Evolutionary conservation across 2,329 filamentous ascomycete species (phyloP).

Genomic region (Verticillium longisporum): DNA sequence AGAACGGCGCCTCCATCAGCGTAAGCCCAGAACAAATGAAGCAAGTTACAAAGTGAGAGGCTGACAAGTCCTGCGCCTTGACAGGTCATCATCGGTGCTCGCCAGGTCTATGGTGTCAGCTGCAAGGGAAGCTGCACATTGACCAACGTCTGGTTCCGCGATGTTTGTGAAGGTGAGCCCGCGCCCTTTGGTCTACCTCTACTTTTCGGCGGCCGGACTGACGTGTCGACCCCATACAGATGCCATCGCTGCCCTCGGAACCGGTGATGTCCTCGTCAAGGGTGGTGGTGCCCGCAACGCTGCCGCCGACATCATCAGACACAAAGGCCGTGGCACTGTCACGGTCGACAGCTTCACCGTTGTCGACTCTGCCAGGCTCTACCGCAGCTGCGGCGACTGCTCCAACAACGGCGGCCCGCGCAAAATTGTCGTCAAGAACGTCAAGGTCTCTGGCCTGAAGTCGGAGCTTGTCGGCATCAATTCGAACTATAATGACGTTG

Average conservation of each 20-base stretch:
- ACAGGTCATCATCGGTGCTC: constrained; percentile 39
- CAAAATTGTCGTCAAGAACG: constrained; percentile 6
- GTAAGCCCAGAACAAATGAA: constrained; percentile 11
- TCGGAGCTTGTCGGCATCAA: constrained; percentile 5
- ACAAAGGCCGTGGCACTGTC: constrained; percentile 24
- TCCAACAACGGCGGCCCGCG: constrained; percentile 21
- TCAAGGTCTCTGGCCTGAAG: constrained; percentile 13
- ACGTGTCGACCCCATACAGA: background rate
- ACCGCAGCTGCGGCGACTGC: constrained; percentile 34
- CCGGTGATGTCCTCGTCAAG: constrained; percentile 22
- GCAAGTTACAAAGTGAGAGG: background rate
- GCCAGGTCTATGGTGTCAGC: constrained; percentile 43
- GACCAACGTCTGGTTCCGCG: constrained; percentile 30
- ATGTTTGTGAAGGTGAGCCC: constrained; percentile 28
- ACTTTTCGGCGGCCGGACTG: background rate
- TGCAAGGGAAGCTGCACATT: constrained; percentile 37
- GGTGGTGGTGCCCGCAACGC: constrained; percentile 26
- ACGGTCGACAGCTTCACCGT: constrained; percentile 26
- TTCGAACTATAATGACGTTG: constrained; percentile 13
- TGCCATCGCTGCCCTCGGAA: constrained; percentile 16
- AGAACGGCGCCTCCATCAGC: constrained; percentile 40
- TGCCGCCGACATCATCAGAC: constrained; percentile 24
- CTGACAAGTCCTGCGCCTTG: background rate
- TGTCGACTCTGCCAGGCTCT: constrained; percentile 34
- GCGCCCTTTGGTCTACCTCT: background rate